Conservation (phyloP, 1,139 yeast genomes). For the Nakaseomyces delphensis region DNA sequence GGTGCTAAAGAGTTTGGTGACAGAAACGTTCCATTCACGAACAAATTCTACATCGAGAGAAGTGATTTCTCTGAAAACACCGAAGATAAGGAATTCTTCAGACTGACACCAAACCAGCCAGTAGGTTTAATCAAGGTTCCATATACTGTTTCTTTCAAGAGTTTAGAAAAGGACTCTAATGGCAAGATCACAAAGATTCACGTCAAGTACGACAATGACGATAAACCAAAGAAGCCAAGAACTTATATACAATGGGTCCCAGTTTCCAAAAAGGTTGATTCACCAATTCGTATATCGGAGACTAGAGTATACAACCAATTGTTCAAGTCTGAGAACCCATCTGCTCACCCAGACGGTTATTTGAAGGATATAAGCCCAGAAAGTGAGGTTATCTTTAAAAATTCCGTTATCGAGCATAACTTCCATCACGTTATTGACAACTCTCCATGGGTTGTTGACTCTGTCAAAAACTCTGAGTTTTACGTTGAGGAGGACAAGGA, state of each 20-base stretch:
- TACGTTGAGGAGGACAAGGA: conserved; percentile 55
- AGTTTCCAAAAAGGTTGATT: conserved; percentile 46
- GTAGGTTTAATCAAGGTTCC: conserved; percentile 97
- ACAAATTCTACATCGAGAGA: conserved; percentile 72
- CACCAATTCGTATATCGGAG: conserved; percentile 60
- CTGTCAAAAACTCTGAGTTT: conserved; percentile 50
- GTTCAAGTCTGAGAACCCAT: conserved; percentile 87
- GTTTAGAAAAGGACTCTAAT: conserved; percentile 44
- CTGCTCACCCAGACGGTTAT: conserved; percentile 79
- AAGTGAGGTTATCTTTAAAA: conserved; percentile 58
- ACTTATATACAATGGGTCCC: conserved; percentile 98
- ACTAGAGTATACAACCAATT: conserved; percentile 82
- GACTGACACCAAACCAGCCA: conserved; percentile 82
- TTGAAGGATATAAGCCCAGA: conserved; percentile 73
- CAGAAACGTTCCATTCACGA: conserved; percentile 70
- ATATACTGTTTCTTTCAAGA: conserved; percentile 63
- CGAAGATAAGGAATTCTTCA: conserved; percentile 55
- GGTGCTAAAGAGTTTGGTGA: conserved; percentile 67
- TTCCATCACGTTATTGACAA: conserved; percentile 57
- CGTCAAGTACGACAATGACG: conserved; percentile 60
- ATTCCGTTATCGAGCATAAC: conserved; percentile 72
- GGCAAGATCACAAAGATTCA: conserved; percentile 66
- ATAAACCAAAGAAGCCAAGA: conserved; percentile 65
- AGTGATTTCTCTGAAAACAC: conserved; percentile 74
- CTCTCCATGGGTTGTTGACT: conserved; percentile 71